A percentile compares a stretch with the other conserved stretches of the same genome.
phyloP scores from a whole-genome alignment of 2,329 filamentous ascomycete species.

The Escovopsis sp. region DNA sequence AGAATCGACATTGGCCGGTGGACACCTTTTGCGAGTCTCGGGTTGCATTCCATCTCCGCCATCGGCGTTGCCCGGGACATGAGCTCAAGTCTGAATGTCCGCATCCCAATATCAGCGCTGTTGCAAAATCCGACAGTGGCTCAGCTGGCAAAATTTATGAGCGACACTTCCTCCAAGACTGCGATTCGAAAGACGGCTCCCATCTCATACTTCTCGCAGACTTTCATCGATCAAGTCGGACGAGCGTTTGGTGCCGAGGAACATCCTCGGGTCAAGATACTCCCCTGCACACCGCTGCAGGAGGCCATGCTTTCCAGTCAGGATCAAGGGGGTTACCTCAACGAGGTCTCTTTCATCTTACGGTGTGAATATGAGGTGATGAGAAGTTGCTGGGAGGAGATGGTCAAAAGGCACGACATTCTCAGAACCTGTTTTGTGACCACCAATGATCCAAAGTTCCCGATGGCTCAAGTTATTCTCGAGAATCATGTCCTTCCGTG shows the following conservation, averaged over 20 bases:
- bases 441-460: constrained; percentile 42
- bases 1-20: constrained; percentile 37
- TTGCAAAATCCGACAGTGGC: constrained; percentile 53
- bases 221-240: constrained; percentile 12
- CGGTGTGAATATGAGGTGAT: constrained; percentile 33
- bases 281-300: constrained; percentile 77
- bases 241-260: constrained; percentile 7
- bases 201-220: constrained; percentile 12
- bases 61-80: constrained; percentile 52
- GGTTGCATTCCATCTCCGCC: constrained; percentile 70
- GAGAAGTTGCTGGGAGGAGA: constrained; percentile 42
- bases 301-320: constrained; percentile 68
- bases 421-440: constrained; percentile 60
- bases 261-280: constrained; percentile 34
- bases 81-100: constrained; percentile 24
- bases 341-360: constrained; percentile 52
- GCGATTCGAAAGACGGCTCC: neutral
- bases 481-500: constrained; percentile 26
- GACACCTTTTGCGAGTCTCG: constrained; percentile 62
- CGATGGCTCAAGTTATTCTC: constrained; percentile 61
- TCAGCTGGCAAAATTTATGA: constrained; percentile 32
- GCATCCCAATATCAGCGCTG: constrained; percentile 51
- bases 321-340: constrained; percentile 47
- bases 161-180: neutral
- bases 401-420: constrained; percentile 56